Conservation (phyloP, 331 rosid species). For the Quercus lobata region DNA sequence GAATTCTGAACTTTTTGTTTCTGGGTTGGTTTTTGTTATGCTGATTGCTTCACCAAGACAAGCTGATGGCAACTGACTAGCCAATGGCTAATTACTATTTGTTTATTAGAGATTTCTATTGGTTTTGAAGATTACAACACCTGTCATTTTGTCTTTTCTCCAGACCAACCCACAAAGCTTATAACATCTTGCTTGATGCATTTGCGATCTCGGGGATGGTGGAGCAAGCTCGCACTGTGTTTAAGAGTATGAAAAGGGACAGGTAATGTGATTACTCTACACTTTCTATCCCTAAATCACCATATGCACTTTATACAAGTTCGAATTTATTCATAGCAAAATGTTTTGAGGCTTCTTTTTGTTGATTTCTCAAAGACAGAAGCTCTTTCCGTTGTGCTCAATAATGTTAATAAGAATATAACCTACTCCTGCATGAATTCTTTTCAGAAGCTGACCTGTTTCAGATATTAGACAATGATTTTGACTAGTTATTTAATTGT, state of each 20-base stretch:
- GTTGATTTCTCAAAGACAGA: background rate
- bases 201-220: constrained; percentile 95
- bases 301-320: background rate
- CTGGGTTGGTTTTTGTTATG: background rate
- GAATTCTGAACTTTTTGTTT: background rate
- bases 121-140: background rate
- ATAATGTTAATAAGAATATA: constrained; percentile 1
- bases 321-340: background rate
- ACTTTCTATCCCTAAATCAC: background rate
- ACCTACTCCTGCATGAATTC: background rate
- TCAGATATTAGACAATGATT: background rate
- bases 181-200: constrained; percentile 86
- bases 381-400: constrained; percentile 1
- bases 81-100: background rate
- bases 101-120: background rate
- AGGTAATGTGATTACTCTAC: constrained; percentile 40
- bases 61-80: background rate
- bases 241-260: constrained; percentile 96
- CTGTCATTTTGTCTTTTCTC: constrained; percentile 8
- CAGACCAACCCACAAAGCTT: constrained; percentile 94
- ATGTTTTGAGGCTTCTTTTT: background rate
- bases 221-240: constrained; percentile 81
- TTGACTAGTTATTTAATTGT: background rate
- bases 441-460: background rate
- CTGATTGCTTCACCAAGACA: background rate